These are phyloP conservation scores for Lipomyces lipofer DNA, from an alignment of 805 yeast species.

Conservation along the genomic window DNA sequence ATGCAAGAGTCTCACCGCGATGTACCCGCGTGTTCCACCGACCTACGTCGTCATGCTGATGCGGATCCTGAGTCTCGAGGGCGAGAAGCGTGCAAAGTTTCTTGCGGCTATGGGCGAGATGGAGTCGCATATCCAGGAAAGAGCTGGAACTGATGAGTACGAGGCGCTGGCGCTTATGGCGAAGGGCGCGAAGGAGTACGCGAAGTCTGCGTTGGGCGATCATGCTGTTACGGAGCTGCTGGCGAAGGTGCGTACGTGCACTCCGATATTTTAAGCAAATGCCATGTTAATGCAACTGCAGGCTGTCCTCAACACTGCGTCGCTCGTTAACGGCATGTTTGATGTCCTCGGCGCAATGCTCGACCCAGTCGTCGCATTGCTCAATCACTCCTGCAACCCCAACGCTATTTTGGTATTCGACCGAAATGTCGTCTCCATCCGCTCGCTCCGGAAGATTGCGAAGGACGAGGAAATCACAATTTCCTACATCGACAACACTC, in stretches of 20 bases:
- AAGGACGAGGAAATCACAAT: conserved; percentile 23
- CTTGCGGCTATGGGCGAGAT: neutral
- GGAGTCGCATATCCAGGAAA: conserved; percentile 1
- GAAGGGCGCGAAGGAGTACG: conserved; percentile 17
- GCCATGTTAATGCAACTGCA: neutral
- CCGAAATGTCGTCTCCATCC: neutral
- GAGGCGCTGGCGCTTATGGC: conserved; percentile 5
- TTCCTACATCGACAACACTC: conserved; percentile 25
- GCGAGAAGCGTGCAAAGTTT: neutral
- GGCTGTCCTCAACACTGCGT: conserved; percentile 8
- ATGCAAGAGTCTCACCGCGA: conserved; percentile 1
- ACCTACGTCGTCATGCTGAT: conserved; percentile 5
- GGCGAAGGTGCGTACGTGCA: conserved; percentile 7
- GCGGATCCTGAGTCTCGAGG: conserved; percentile 8
- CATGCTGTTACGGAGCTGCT: conserved; percentile 1
- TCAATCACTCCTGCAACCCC: conserved; percentile 32
- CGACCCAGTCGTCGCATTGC: conserved; percentile 20
- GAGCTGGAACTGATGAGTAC: conserved; percentile 4
- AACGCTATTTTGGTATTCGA: conserved; percentile 18
- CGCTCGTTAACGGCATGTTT: conserved; percentile 7
- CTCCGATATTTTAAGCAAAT: neutral
- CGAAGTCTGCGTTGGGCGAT: neutral
- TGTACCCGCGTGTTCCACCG: conserved; percentile 8
- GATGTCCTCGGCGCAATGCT: conserved; percentile 19
- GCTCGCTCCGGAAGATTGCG: conserved; percentile 9